Evolutionary conservation across 2,329 filamentous ascomycete genomes (phyloP).

Genomic region (Drechslerella coelobrocha): DNA sequence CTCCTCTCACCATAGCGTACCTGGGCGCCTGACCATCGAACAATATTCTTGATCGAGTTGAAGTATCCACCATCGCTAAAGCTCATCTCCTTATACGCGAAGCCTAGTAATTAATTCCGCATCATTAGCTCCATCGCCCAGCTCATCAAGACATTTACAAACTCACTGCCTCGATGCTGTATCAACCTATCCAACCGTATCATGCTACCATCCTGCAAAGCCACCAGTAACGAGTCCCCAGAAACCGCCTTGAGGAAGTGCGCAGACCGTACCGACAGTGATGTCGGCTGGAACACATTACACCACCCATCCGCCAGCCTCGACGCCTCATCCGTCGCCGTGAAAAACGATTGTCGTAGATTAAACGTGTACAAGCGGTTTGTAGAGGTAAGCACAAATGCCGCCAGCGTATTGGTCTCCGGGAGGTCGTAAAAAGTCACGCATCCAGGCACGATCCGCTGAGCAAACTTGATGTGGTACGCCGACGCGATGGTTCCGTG

Average conservation of each 20-base stretch:
- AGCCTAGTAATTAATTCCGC: constrained; percentile 12
- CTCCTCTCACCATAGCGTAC: constrained; percentile 53
- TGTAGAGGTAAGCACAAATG: constrained; percentile 77
- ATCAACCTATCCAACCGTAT: constrained; percentile 70
- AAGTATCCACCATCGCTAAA: constrained; percentile 55
- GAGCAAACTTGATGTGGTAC: constrained; percentile 77
- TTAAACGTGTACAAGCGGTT: constrained; percentile 82
- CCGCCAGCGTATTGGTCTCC: constrained; percentile 76
- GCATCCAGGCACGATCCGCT: constrained; percentile 75
- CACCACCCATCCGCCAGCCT: constrained; percentile 70
- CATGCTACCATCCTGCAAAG: constrained; percentile 79
- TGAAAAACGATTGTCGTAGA: constrained; percentile 81
- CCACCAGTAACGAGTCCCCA: constrained; percentile 76
- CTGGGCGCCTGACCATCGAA: constrained; percentile 53
- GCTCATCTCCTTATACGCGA: constrained; percentile 51
- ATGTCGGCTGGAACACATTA: constrained; percentile 75
- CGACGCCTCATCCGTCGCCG: constrained; percentile 72
- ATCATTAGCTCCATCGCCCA: constrained; percentile 18
- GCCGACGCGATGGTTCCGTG: constrained; percentile 73
- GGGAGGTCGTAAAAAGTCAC: constrained; percentile 81
- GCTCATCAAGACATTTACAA: background rate
- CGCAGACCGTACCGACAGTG: constrained; percentile 75
- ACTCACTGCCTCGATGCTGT: constrained; percentile 36
- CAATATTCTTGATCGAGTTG: constrained; percentile 53
- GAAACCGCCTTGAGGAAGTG: constrained; percentile 80